Evolutionary conservation across 169 alveolate species (phyloP), one percentile per base, ranked within the genome.

Genomic region (Eimeria zaria): DNA sequence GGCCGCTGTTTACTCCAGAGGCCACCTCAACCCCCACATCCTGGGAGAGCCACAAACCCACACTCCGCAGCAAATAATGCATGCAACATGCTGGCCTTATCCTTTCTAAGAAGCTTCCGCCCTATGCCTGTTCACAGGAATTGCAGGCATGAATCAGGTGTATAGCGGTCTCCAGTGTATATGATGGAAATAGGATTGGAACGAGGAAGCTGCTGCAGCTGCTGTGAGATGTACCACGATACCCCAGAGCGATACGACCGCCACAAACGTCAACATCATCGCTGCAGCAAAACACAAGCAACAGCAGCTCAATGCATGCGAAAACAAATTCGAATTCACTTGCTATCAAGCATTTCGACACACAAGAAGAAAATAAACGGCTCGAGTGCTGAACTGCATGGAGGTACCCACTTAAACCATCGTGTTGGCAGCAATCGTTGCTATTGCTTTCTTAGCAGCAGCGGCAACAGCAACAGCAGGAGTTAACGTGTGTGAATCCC

Each of bases 241-340:
- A 67, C 93, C 93, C 93, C 93, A 87, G 18, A 87, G 73, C 30
- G 93, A 87, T 33, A 87, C 93, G 53, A 87, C 18, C 20, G 93
- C 93, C 44, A 87, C 83, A 44, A 87, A 87, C 22, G 93, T 87
- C 9, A 87, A 41, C 27, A 64, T 83, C 93, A 87, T 87, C 44
- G 93, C 93, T 87, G 93, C 93, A 87, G 80, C 81, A 87, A 60
- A 64, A 11, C 93, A 44, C 7, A 41, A 55, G 89, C 48, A 69
- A 11, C 85, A 30, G 53, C 46, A 58, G 58, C 36, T 18, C 14
- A 58, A 39, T 58, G 44, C 67, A 41, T 51, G 41, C 88, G 41
- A 22, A 7, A 12, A 18, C 6, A 14, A 33, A 46, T 7, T 33
- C 4, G 41, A 11, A 0, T 53, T 36, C 46, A 48, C 7, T 24